These are phyloP conservation scores for Penicillium sp. DNA, from an alignment of 2,329 filamentous ascomycete species.

Conservation along the genomic window DNA sequence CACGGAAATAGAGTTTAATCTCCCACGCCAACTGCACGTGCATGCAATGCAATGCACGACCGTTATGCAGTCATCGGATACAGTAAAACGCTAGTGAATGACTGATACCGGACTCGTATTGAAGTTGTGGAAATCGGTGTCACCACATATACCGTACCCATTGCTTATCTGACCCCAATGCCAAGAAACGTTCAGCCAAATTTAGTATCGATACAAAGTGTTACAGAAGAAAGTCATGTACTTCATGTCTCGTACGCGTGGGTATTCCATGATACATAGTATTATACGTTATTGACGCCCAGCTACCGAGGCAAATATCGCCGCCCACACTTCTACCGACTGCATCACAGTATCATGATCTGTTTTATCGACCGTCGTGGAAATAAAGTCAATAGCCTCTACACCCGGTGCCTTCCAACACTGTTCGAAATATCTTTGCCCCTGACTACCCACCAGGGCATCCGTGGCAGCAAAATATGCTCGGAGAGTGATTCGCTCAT, in stretches of 20 bases:
- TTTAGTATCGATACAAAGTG: too few relatives aligned
- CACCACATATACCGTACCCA: too few relatives aligned
- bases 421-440: constrained; percentile 48
- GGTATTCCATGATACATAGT: too few relatives aligned
- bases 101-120: neutral
- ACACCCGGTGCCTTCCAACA: constrained; percentile 39
- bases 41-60: neutral
- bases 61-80: neutral
- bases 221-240: too few relatives aligned
- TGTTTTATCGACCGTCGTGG: constrained; percentile 32
- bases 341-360: constrained; percentile 45
- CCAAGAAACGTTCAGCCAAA: too few relatives aligned
- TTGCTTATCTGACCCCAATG: too few relatives aligned
- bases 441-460: constrained; percentile 48
- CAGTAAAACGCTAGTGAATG: too few relatives aligned
- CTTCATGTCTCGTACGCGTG: too few relatives aligned
- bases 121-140: neutral
- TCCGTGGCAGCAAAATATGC: constrained; percentile 46
- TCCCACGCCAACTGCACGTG: neutral
- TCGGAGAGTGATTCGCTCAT: constrained; percentile 18
- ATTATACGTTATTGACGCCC: too few relatives aligned
- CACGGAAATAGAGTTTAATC: too few relatives aligned
- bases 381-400: constrained; percentile 40
- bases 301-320: constrained; percentile 13
- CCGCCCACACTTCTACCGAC: constrained; percentile 23